These are phyloP conservation scores for Cryptococcus hybrid DNA, from an alignment of 1,284 basidiomycete genomes.

Conservation along the genomic window DNA sequence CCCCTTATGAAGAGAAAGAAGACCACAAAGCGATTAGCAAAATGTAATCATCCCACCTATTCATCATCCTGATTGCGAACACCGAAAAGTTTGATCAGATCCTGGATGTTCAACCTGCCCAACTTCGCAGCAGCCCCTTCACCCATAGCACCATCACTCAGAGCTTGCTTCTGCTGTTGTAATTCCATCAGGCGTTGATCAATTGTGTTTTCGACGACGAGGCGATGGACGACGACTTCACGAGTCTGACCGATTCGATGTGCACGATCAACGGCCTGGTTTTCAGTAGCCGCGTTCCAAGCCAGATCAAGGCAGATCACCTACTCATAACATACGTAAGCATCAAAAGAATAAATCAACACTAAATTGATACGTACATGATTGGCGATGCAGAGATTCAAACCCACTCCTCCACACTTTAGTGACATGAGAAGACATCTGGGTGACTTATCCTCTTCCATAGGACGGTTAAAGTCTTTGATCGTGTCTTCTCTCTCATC, in stretches of 20 bases:
- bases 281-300: slow-evolving; percentile 48
- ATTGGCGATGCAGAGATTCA: slow-evolving; percentile 42
- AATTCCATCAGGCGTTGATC: slow-evolving; percentile 43
- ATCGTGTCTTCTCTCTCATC: slow-evolving; percentile 36
- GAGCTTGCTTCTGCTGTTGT: slow-evolving; percentile 34
- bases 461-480: slow-evolving; percentile 29
- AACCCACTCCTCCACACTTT: slow-evolving; percentile 45
- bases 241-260: slow-evolving; percentile 91
- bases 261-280: slow-evolving; percentile 51
- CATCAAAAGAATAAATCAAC: not conserved
- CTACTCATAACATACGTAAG: not conserved
- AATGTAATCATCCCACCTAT: not conserved
- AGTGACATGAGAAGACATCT: slow-evolving; percentile 48
- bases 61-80: slow-evolving; percentile 1
- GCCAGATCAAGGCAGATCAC: slow-evolving; percentile 41
- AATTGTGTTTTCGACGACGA: slow-evolving; percentile 56
- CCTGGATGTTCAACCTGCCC: slow-evolving; percentile 24
- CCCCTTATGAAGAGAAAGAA: no score
- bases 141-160: slow-evolving; percentile 50
- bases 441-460: slow-evolving; percentile 22
- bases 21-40: no score
- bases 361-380: slow-evolving; percentile 25
- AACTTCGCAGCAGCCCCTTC: slow-evolving; percentile 42
- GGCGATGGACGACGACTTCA: slow-evolving; percentile 77
- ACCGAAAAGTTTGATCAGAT: slow-evolving; percentile 28